These are phyloP conservation scores for Cymbopogon citratus DNA, from an alignment of 176 grass and related monocot species.

Conservation along the genomic window DNA sequence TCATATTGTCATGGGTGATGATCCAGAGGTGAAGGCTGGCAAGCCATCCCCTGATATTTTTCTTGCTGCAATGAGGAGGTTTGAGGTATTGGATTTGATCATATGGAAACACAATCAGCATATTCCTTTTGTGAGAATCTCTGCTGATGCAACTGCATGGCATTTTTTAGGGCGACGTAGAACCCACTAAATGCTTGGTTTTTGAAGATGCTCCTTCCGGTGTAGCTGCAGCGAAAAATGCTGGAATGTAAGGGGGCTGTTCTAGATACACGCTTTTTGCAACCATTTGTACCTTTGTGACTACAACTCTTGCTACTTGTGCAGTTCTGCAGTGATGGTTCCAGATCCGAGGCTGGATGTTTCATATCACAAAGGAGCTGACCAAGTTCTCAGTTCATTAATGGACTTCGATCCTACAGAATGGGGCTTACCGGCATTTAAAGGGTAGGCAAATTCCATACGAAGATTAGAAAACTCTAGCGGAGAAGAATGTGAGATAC, in stretches of 20 bases:
- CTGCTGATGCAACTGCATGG: slow-evolving; percentile 5
- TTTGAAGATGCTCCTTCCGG: slow-evolving; percentile 94
- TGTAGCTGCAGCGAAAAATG: slow-evolving; percentile 87
- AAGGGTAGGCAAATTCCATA: slow-evolving; percentile 21
- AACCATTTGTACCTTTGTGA: not conserved
- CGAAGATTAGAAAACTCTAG: not conserved
- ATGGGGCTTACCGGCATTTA: slow-evolving; percentile 75
- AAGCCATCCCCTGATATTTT: slow-evolving; percentile 97
- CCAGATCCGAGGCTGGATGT: slow-evolving; percentile 70
- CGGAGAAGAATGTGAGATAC: not conserved
- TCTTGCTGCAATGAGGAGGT: slow-evolving; percentile 73
- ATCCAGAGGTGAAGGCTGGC: slow-evolving; percentile 76
- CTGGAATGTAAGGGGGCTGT: slow-evolving; percentile 61
- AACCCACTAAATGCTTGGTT: slow-evolving; percentile 65
- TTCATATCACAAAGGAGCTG: slow-evolving; percentile 79
- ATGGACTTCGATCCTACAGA: slow-evolving; percentile 64
- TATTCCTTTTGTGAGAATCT: not conserved
- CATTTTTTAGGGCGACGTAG: slow-evolving; percentile 51
- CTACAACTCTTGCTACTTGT: slow-evolving; percentile 3
- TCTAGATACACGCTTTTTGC: not conserved
- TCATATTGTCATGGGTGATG: slow-evolving; percentile 87
- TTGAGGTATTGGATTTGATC: slow-evolving; percentile 44
- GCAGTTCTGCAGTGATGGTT: slow-evolving; percentile 77
- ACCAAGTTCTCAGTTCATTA: slow-evolving; percentile 77
- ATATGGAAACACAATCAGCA: not conserved